Conservation (phyloP, 2,329 filamentous ascomycete species). For the Parastagonospora avenae region DNA sequence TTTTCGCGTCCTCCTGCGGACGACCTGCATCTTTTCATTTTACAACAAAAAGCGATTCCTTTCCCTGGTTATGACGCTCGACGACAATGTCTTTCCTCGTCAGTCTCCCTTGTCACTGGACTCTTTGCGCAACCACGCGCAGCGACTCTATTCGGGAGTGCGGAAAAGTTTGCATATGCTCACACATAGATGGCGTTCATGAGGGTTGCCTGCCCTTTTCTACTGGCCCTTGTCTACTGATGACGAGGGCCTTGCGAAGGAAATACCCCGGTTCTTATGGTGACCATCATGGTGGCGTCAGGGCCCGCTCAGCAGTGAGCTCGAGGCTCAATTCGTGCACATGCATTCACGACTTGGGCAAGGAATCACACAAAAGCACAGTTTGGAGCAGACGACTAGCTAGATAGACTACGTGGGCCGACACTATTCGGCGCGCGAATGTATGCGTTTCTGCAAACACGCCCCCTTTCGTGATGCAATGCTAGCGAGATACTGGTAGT, state of each 20-base stretch:
- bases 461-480: too few relatives aligned
- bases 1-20: conserved; percentile 46
- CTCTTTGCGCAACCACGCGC: conserved; percentile 24
- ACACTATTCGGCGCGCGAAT: background rate
- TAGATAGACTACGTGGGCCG: conserved; percentile 38
- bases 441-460: background rate
- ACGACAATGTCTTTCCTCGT: conserved; percentile 34
- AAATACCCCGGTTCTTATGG: conserved; percentile 41
- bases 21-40: conserved; percentile 31
- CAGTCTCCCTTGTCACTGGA: conserved; percentile 35
- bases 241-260: conserved; percentile 37
- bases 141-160: conserved; percentile 35
- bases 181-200: conserved; percentile 49
- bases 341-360: conserved; percentile 41
- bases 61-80: conserved; percentile 40
- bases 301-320: conserved; percentile 34
- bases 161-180: conserved; percentile 40
- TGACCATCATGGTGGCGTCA: conserved; percentile 32
- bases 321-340: conserved; percentile 33
- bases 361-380: conserved; percentile 46
- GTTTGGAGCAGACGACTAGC: conserved; percentile 39
- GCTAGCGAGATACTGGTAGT: too few relatives aligned
- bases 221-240: conserved; percentile 28
- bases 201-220: conserved; percentile 36
- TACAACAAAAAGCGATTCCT: conserved; percentile 48